A percentile compares a stretch with the other conserved stretches of the same genome.
Conservation (phyloP, 2,329 filamentous ascomycete genomes). For the Hirsutella minnesotensis region DNA sequence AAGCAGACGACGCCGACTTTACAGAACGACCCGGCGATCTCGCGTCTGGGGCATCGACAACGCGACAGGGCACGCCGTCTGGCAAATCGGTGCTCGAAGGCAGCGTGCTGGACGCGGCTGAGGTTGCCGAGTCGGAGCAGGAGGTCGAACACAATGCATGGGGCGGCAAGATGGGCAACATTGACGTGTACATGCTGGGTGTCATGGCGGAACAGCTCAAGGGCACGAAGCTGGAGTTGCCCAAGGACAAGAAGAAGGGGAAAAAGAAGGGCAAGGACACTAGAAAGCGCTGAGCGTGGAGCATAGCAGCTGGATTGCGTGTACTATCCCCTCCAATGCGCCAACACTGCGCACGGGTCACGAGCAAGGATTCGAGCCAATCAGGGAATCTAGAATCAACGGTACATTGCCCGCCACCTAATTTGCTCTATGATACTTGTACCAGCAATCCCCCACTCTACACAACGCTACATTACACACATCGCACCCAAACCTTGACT, state of each 20-base stretch:
- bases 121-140: constrained; percentile 19
- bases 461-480: too few species aligned
- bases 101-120: constrained; percentile 16
- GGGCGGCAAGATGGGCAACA: constrained; percentile 43
- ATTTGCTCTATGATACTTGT: too few species aligned
- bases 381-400: too few species aligned
- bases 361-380: too few species aligned
- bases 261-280: constrained; percentile 49
- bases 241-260: constrained; percentile 47
- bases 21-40: constrained; percentile 46
- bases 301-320: not conserved
- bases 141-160: constrained; percentile 46
- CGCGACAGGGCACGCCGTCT: constrained; percentile 39
- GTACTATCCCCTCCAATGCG: not conserved
- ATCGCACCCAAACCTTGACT: too few species aligned
- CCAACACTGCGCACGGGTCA: too few species aligned
- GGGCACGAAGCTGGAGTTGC: constrained; percentile 47
- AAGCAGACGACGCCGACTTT: constrained; percentile 78
- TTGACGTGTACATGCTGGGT: constrained; percentile 66
- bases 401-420: too few species aligned
- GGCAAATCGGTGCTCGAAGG: constrained; percentile 21
- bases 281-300: constrained; percentile 29
- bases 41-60: constrained; percentile 36
- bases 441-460: too few species aligned
- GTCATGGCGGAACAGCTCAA: constrained; percentile 53